These are phyloP conservation scores for Lycium ferocissimum DNA, from an alignment of 257 asterid genomes.

Conservation along the genomic window DNA sequence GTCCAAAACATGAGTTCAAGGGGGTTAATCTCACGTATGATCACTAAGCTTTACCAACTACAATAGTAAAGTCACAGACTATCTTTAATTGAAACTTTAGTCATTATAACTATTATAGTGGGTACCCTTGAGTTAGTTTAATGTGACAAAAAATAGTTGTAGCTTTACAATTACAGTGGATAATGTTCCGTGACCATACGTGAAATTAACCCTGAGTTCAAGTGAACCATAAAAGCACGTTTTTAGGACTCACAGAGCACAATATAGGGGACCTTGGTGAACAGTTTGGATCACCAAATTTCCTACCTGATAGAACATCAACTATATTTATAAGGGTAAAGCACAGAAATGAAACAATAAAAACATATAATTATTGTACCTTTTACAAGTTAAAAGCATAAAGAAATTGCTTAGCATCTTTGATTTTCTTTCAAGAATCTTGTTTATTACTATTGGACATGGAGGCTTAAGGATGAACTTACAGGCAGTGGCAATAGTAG, in stretches of 20 bases:
- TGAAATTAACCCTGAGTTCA: not conserved
- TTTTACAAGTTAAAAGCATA: not conserved
- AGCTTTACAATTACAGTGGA: not conserved
- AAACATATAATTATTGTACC: not conserved
- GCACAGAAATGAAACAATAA: not conserved
- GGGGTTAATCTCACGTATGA: not conserved
- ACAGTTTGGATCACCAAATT: constrained; percentile 38
- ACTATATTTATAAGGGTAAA: not conserved
- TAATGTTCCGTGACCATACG: not conserved
- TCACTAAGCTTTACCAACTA: not conserved
- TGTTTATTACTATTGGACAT: not conserved
- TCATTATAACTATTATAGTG: constrained; percentile 1
- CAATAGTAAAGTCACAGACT: not conserved
- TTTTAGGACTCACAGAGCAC: constrained; percentile 54
- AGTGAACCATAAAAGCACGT: not conserved
- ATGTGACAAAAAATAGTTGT: not conserved
- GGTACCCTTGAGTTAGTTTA: not conserved
- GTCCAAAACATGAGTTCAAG: not conserved
- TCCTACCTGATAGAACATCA: constrained; percentile 45
- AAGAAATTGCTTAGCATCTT: not conserved
- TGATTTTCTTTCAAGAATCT: not conserved
- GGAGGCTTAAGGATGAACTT: constrained; percentile 6
- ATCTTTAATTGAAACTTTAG: not conserved
- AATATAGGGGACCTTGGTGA: constrained; percentile 41
- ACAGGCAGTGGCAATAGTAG: not conserved